Conservation (phyloP, 2,329 filamentous ascomycete genomes). For the Lachnellula cervina region DNA sequence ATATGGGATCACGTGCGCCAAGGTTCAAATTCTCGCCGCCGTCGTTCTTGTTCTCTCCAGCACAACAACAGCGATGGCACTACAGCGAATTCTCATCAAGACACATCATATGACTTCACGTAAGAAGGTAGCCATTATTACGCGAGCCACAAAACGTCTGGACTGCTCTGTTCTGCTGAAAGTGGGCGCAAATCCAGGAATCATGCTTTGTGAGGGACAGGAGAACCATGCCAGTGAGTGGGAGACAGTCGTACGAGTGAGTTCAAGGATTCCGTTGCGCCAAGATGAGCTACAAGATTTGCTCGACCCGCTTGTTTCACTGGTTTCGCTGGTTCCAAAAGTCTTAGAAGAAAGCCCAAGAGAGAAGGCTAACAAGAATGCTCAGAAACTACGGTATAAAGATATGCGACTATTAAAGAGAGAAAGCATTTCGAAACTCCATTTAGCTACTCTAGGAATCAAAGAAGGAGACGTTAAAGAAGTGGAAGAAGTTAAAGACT, state of each 20-base stretch:
- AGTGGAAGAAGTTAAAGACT: slow-evolving; percentile 21
- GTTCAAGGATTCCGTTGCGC: background rate
- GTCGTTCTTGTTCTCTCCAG: background rate
- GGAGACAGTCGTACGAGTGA: slow-evolving; percentile 25
- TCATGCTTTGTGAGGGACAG: slow-evolving; percentile 66
- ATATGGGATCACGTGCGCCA: background rate
- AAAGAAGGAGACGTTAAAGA: slow-evolving; percentile 18
- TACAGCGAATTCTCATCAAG: slow-evolving; percentile 55
- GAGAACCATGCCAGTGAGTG: slow-evolving; percentile 17
- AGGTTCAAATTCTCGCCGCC: background rate
- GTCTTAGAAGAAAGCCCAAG: no score
- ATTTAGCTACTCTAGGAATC: slow-evolving; percentile 15
- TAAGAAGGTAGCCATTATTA: slow-evolving; percentile 63
- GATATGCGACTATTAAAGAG: slow-evolving; percentile 27
- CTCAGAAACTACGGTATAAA: slow-evolving; percentile 29
- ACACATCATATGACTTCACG: slow-evolving; percentile 79
- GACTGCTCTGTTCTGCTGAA: slow-evolving; percentile 60
- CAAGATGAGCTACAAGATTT: no score
- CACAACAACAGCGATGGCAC: background rate
- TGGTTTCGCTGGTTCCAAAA: no score
- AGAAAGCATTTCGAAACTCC: slow-evolving; percentile 12
- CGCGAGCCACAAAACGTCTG: slow-evolving; percentile 57
- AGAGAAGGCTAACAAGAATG: background rate
- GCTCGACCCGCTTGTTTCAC: no score
- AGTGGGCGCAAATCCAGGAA: slow-evolving; percentile 63